Evolutionary conservation across 306 rosid genomes (phyloP), one percentile per base, ranked within the genome.

Genomic region (Echinosophora koreensis): DNA sequence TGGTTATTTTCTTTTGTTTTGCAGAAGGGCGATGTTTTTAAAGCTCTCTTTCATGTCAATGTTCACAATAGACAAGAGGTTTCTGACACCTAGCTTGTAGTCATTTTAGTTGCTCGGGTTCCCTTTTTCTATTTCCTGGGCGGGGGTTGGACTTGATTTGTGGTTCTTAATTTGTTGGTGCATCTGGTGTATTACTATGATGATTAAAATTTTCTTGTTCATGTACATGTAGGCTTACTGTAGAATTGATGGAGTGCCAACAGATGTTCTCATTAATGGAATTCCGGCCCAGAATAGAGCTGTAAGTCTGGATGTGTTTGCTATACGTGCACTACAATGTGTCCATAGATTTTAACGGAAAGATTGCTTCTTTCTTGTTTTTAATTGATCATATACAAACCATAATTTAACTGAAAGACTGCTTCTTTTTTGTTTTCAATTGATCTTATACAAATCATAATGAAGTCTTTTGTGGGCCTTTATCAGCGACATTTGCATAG

Each of bases 21-120:
- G 87, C 95, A 95, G 98, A 90, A 76, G 72, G 97, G 97, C 44
- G 89, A 82, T 75, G 83, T 77, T 76, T 90, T 88, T 52, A 95
- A 81, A 87, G 92, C 97, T 81, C 74, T 82, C 65, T 89, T 95
- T 75, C 90, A 51, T 55, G 96, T 95, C 83, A 95, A 95, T 82
- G 96, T 92, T 16, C 91, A 89, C 86, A 90, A 95, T 70, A 88
- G 86, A 80, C 66, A 81, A 46, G 98, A 95, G 97, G 98, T 92
- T 76, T 71, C 83, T 66, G 10, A 52, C 66, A 56, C 27, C 57
- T 35, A 18, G 37, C 55, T 54, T 5, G 9, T 37, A 11, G 67
- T 67, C 49, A 22, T 56, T 61, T 73, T 69, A 60, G 63, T 41
- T 22, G 8, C 5, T 5, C 9, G 52, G 50, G 50, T 47, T 47